Percentiles rank a stretch among this genome's conserved stretches.
Evolutionary conservation across 805 yeast species (phyloP).

Genomic region (Danielozyma ontarioensis): DNA sequence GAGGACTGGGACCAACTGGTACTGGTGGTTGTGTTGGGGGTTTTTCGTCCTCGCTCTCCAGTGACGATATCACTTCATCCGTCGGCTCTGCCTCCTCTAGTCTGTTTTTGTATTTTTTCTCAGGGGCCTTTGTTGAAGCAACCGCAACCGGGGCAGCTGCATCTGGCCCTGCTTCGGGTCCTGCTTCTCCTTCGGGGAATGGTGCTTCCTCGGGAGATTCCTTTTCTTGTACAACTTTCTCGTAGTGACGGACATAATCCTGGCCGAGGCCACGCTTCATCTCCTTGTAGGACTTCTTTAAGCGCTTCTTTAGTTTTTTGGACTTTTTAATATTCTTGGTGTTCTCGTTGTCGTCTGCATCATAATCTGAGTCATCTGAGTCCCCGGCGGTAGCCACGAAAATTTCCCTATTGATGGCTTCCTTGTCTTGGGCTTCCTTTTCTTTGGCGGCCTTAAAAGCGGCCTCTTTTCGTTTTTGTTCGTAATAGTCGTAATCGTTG

Average conservation of each 20-base stretch:
- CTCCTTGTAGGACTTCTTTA: background rate
- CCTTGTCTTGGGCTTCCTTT: slow-evolving; percentile 1
- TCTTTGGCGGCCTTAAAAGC: no score
- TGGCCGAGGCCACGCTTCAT: slow-evolving; percentile 4
- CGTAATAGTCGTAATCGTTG: slow-evolving; percentile 32
- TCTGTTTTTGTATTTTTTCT: background rate
- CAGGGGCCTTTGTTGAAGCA: background rate
- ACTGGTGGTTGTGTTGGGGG: no score
- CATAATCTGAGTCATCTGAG: background rate
- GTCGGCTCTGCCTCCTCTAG: background rate
- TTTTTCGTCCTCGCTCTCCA: background rate
- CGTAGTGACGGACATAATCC: slow-evolving; percentile 1
- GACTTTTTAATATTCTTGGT: background rate
- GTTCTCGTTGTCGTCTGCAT: background rate
- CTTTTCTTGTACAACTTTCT: slow-evolving; percentile 4
- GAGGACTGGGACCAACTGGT: background rate
- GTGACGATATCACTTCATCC: background rate
- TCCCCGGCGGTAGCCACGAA: background rate
- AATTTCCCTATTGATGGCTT: background rate
- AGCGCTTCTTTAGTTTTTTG: slow-evolving; percentile 1
- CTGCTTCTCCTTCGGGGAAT: slow-evolving; percentile 1
- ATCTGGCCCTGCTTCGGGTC: slow-evolving; percentile 2
- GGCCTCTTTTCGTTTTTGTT: slow-evolving; percentile 10
- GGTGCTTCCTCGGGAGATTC: no score
- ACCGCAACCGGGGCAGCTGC: slow-evolving; percentile 2